Evolutionary conservation across 208 protist species (phyloP).

Genomic region (Trypanosoma brucei): DNA sequence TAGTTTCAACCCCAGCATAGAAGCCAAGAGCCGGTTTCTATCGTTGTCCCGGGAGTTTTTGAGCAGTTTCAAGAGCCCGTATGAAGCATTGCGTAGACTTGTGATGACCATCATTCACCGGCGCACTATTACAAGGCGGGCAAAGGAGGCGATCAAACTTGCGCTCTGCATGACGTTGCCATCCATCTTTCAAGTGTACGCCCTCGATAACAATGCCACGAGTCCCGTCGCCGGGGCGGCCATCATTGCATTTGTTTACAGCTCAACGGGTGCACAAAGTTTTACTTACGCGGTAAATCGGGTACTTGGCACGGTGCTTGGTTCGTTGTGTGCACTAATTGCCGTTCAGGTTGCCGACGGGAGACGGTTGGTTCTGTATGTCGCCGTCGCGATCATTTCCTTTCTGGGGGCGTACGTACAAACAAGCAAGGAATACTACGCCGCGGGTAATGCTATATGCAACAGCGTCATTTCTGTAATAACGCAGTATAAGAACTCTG

Average conservation of each 20-base stretch:
- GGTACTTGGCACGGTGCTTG: constrained; percentile 83
- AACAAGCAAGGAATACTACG: constrained; percentile 73
- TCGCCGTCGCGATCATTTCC: constrained; percentile 63
- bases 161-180: constrained; percentile 83
- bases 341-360: constrained; percentile 63
- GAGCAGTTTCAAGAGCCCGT: constrained; percentile 61
- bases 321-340: constrained; percentile 62
- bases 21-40: constrained; percentile 44
- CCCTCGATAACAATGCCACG: constrained; percentile 57
- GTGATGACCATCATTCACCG: constrained; percentile 38
- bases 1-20: constrained; percentile 51
- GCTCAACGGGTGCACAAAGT: constrained; percentile 83
- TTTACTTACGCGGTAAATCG: constrained; percentile 85
- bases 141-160: constrained; percentile 90
- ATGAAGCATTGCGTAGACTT: constrained; percentile 51
- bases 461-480: constrained; percentile 86
- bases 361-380: constrained; percentile 62
- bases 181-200: constrained; percentile 85
- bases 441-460: constrained; percentile 81
- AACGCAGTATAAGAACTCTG: constrained; percentile 71
- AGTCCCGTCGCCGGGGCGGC: constrained; percentile 80
- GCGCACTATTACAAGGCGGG: constrained; percentile 65
- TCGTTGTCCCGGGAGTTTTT: constrained; percentile 45
- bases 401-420: constrained; percentile 88
- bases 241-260: constrained; percentile 88